These are phyloP conservation scores for Xylariaceae sp. DNA, from an alignment of 2,329 filamentous ascomycete species.

Conservation along the genomic window DNA sequence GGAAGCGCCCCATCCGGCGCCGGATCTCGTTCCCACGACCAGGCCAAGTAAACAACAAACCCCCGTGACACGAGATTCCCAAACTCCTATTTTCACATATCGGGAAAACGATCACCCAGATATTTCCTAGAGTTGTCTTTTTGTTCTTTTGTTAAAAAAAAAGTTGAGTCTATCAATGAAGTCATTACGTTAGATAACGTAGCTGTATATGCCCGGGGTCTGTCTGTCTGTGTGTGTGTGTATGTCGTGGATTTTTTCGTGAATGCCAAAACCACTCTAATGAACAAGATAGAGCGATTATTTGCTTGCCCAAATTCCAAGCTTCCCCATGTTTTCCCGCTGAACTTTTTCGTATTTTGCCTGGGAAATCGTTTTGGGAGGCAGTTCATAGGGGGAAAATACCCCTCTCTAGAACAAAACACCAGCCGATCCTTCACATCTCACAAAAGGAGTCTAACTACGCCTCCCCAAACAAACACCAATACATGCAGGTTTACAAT, in stretches of 20 bases:
- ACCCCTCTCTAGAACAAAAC: conserved; percentile 15
- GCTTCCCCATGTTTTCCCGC: too few species aligned
- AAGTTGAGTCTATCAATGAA: conserved; percentile 23
- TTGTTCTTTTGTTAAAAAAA: not conserved
- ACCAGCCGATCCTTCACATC: not conserved
- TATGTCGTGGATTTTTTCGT: too few species aligned
- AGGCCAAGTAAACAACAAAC: too few species aligned
- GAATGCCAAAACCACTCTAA: conserved; percentile 7
- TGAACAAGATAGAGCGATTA: not conserved
- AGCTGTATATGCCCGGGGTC: conserved; percentile 16
- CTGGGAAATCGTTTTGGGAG: too few species aligned
- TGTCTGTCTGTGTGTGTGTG: not conserved
- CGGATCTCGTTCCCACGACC: too few species aligned
- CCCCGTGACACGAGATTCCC: too few species aligned
- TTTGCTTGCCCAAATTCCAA: too few species aligned
- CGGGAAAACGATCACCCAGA: too few species aligned
- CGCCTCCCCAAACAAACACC: conserved; percentile 16
- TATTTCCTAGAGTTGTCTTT: not conserved
- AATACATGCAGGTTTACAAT: conserved; percentile 25
- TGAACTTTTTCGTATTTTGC: too few species aligned
- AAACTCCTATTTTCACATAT: not conserved
- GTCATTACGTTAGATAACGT: conserved; percentile 25
- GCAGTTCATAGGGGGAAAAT: too few species aligned
- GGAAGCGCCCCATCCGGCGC: too few species aligned
- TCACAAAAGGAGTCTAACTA: conserved; percentile 14